Percentiles rank a stretch among this genome's conserved stretches.
These are phyloP conservation scores for Picocystis sp. DNA, from an alignment of 163 green algal genomes.

Conservation along the genomic window DNA sequence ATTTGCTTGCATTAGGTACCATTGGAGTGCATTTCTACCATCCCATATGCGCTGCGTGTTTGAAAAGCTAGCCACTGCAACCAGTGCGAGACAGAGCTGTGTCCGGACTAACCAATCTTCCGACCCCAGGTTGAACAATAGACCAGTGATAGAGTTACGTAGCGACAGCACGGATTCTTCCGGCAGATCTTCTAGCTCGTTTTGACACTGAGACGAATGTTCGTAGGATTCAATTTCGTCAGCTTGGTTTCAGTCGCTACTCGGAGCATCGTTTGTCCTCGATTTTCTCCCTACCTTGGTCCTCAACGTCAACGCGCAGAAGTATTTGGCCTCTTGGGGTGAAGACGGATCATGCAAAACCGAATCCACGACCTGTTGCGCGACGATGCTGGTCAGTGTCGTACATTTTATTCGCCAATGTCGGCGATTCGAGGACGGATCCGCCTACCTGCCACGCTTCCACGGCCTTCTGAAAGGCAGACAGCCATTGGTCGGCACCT, in stretches of 20 bases:
- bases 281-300: constrained; percentile 51
- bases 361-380: constrained; percentile 30
- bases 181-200: constrained; percentile 83
- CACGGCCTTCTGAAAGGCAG: too few relatives aligned
- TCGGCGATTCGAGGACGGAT: too few relatives aligned
- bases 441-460: too few relatives aligned
- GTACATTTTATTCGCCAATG: too few relatives aligned
- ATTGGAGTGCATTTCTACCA: neutral
- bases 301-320: constrained; percentile 73
- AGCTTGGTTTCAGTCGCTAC: neutral
- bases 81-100: constrained; percentile 76
- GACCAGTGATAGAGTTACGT: constrained; percentile 46
- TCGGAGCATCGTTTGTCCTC: neutral
- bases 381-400: too few relatives aligned
- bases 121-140: constrained; percentile 35
- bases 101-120: constrained; percentile 38
- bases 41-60: constrained; percentile 43
- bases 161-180: constrained; percentile 30
- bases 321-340: constrained; percentile 66
- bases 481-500: too few relatives aligned
- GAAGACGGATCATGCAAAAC: constrained; percentile 50
- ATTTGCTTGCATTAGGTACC: constrained; percentile 9
- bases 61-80: constrained; percentile 58
- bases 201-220: constrained; percentile 43
- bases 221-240: neutral